These are phyloP conservation scores for Zoysia matrella DNA, from an alignment of 202 grass and related monocot species.

Conservation along the genomic window DNA sequence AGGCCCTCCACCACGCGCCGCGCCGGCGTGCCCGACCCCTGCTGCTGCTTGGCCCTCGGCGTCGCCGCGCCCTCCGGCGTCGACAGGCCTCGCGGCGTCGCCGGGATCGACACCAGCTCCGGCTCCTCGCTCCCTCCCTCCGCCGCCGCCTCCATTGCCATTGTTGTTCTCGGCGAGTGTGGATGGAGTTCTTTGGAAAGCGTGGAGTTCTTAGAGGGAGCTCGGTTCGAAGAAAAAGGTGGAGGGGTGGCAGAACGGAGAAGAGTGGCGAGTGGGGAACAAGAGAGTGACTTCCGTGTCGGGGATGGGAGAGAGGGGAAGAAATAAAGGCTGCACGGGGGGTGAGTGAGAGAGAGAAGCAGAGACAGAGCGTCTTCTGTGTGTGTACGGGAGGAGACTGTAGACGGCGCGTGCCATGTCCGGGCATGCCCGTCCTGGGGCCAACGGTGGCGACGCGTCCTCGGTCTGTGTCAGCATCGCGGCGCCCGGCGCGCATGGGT, in stretches of 20 bases:
- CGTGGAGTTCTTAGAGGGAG: constrained; percentile 21
- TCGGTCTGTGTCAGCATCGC: background rate
- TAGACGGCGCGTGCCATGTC: constrained; percentile 13
- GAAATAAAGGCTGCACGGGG: constrained; percentile 30
- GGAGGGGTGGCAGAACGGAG: background rate
- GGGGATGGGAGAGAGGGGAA: background rate
- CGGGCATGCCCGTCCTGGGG: background rate
- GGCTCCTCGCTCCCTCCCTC: constrained; percentile 37
- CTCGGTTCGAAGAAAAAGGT: constrained; percentile 12
- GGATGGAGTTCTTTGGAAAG: background rate
- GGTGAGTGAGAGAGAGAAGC: background rate
- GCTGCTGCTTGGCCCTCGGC: constrained; percentile 10
- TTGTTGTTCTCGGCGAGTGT: background rate
- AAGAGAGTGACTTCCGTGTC: constrained; percentile 37
- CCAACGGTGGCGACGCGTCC: background rate
- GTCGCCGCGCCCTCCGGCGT: constrained; percentile 62
- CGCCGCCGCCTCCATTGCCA: constrained; percentile 8
- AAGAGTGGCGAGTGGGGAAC: background rate
- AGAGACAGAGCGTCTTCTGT: background rate
- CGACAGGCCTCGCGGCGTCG: constrained; percentile 67
- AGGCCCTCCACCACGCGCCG: constrained; percentile 81
- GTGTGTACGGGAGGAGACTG: constrained; percentile 32
- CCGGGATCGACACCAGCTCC: constrained; percentile 79
- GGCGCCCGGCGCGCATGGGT: too few species aligned
- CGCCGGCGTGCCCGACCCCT: constrained; percentile 58